Percentiles rank a stretch among this genome's conserved stretches.
Evolutionary conservation across 805 yeast species (phyloP).

Genomic region (Cephaloascus albidus): DNA sequence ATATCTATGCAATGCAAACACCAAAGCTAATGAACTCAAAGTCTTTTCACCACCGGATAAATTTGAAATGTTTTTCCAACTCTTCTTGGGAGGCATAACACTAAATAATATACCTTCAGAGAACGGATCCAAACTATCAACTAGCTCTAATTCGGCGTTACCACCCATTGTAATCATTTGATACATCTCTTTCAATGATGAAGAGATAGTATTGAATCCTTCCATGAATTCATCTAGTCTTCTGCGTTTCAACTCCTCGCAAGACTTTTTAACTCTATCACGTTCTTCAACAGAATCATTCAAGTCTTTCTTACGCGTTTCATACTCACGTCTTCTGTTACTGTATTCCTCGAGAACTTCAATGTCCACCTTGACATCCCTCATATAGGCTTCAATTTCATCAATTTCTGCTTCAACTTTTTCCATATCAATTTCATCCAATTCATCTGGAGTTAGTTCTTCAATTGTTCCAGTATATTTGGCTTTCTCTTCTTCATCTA

Average conservation of each 20-base stretch:
- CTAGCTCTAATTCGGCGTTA: conserved; percentile 92
- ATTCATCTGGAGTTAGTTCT: conserved; percentile 40
- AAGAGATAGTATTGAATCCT: conserved; percentile 81
- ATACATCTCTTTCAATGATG: conserved; percentile 91
- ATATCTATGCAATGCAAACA: conserved; percentile 90
- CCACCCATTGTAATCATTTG: conserved; percentile 99
- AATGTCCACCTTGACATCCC: conserved; percentile 53
- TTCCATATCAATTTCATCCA: conserved; percentile 37
- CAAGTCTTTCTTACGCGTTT: conserved; percentile 52
- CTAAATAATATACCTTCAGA: conserved; percentile 94
- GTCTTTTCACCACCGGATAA: conserved; percentile 98
- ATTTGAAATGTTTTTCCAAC: conserved; percentile 94
- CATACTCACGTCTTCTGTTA: conserved; percentile 52
- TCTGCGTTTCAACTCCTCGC: conserved; percentile 63
- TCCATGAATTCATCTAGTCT: conserved; percentile 86
- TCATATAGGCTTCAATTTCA: conserved; percentile 44
- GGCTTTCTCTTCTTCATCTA: conserved; percentile 25
- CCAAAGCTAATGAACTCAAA: conserved; percentile 85
- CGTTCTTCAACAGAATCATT: conserved; percentile 58
- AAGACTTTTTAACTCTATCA: conserved; percentile 49
- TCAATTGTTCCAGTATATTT: conserved; percentile 27
- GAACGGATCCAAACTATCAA: conserved; percentile 95
- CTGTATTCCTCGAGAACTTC: conserved; percentile 75
- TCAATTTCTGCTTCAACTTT: conserved; percentile 41
- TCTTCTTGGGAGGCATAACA: conserved; percentile 98